Evolutionary conservation across 2,329 filamentous ascomycete genomes (phyloP), one percentile per base, ranked within the genome.

Genomic region (Fusarium oxysporum): DNA sequence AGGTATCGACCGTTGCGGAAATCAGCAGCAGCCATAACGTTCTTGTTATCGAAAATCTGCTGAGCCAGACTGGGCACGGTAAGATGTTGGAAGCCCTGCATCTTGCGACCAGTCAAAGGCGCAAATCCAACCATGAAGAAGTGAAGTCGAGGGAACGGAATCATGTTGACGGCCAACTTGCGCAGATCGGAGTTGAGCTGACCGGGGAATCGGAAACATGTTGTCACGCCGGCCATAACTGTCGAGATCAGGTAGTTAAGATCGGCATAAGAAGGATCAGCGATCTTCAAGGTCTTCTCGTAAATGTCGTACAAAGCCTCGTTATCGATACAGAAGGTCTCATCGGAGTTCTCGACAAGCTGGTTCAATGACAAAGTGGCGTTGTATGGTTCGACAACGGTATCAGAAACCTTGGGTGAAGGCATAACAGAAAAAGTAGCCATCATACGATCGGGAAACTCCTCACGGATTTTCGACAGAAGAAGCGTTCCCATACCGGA

Each of bases 101-200:
- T 92, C 80, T 86, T 86, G 72, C 86, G 85, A 83, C 94, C 97
- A 83, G 96, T 98, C 81, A 99, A 91, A 83, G 96, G 96, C 85
- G 96, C 96, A 85, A 98, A 98, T 84, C 96, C 96, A 84, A 99
- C 96, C 96, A 99, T 99, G 93, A 99, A 99, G 92, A 99, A 99
- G 88, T 99, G 96, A 74, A 99, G 94, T 94, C 96, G 96, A 79
- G 96, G 96, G 93, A 99, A 99, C 71, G 96, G 96, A 87, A 99
- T 96, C 90, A 99, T 98, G 94, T 99, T 99, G 86, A 99, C 96
- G 78, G 96, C 96, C 82, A 99, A 88, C 90, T 99, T 99, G 88
- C 96, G 95, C 78, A 99, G 93, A 85, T 99, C 96, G 82, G 96
- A 99, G 93, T 99, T 99, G 78, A 99, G 93, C 91, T 99, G 96